phyloP scores from a whole-genome alignment of 2,329 filamentous ascomycete genomes.

The Fusarium clavum region DNA sequence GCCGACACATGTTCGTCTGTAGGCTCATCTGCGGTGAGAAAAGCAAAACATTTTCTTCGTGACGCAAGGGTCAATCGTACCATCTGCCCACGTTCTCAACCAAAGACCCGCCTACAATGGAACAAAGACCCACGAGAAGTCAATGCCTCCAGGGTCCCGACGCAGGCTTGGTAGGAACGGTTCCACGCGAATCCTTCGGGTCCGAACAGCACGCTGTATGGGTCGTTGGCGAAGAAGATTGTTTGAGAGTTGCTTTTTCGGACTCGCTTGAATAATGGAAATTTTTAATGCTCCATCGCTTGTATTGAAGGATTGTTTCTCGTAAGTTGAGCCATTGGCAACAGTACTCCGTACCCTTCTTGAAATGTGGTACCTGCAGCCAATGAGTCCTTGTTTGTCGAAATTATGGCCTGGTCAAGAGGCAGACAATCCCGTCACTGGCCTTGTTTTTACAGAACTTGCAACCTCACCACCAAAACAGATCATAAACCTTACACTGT shows the following conservation, averaged over 20 bases:
- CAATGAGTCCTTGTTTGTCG: neutral
- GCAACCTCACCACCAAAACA: neutral
- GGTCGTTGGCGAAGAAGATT: neutral
- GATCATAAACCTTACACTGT: neutral
- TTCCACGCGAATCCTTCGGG: neutral
- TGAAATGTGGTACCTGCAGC: neutral
- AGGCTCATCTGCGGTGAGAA: neutral
- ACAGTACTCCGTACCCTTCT: neutral
- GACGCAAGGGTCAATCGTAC: neutral
- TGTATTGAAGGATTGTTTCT: neutral
- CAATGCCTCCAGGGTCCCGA: neutral
- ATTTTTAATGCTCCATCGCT: neutral
- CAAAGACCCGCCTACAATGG: neutral
- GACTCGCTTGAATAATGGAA: neutral
- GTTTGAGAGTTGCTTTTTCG: neutral
- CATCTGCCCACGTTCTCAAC: neutral
- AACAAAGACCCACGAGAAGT: neutral
- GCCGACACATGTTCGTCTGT: neutral
- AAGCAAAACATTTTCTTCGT: neutral
- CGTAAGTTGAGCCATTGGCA: neutral
- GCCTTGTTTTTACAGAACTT: neutral
- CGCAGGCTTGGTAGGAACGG: neutral
- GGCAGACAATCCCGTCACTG: neutral
- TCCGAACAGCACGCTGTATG: neutral
- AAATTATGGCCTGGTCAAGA: neutral